Evolutionary conservation across 345 rosid species (phyloP), one percentile per base, ranked within the genome.

Genomic region (Triadica sebifera): DNA sequence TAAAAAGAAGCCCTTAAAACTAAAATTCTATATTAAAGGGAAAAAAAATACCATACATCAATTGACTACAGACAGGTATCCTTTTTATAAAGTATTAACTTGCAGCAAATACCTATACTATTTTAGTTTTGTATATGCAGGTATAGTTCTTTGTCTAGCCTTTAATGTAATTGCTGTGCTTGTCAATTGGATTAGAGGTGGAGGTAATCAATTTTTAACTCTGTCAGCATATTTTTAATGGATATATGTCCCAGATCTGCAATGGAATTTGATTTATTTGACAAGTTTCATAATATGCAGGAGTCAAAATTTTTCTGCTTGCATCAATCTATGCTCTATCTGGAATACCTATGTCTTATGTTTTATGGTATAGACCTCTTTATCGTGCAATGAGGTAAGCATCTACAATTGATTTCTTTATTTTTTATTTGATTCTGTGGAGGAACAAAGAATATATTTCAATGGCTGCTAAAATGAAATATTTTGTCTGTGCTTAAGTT

Each of bases 291-390:
- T 68, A 10, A n/a, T 67, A 37, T 84, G 58, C 70, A 96, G 99
- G 99, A 66, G 97, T 86, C 69, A 91, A 90, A 75, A 96, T 90
- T 70, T 96, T 93, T 80, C 88, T 96, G 86, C 95, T 96, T 75
- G 93, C 99, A 5, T 75, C 78, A 7, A 96, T 96, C 77, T 96
- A 96, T 82, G 93, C 88, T 1, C 78, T 96, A 73, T 82, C 89
- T 29, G 98, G 99, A 82, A 81, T 86, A 34, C 99, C 99, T 6
- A 87, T 93, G 53, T 93, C 98, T 55, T 96, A 91, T 75, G 86
- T 96, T 62, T 73, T 96, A 55, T 96, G 99, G 99, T 96, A 96
- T 85, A 87, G 97, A 86, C 99, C 99, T 37, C 89, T 96, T 17
- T 96, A 93, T 84, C 88, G 97, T 79, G 99, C 93, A 72, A 93